Evolutionary conservation across 352 stramenopile species (phyloP).

Genomic region (Bremia lactucae): DNA sequence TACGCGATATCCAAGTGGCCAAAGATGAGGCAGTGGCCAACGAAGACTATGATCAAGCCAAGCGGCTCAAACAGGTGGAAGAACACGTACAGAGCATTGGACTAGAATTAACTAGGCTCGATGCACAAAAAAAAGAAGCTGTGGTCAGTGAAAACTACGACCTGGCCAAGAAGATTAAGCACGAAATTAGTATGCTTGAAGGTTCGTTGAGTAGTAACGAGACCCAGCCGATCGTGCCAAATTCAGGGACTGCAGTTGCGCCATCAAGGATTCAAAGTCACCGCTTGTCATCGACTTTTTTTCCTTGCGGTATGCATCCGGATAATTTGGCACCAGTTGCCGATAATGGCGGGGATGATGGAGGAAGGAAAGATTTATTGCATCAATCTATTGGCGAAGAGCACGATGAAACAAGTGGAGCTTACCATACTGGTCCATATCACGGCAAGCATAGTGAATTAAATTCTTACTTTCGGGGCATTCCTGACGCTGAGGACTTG

Average conservation of each 20-base stretch:
- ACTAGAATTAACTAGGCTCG: slow-evolving; percentile 75
- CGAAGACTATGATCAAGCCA: slow-evolving; percentile 88
- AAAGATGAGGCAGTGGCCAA: slow-evolving; percentile 76
- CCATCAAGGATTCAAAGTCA: slow-evolving; percentile 22
- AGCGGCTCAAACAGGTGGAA: slow-evolving; percentile 71
- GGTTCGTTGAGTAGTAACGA: slow-evolving; percentile 48
- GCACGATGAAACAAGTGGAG: slow-evolving; percentile 11
- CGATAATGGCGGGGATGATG: slow-evolving; percentile 13
- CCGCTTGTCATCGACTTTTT: slow-evolving; percentile 40
- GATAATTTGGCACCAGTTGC: slow-evolving; percentile 21
- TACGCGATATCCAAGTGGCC: slow-evolving; percentile 82
- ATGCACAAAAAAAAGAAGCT: slow-evolving; percentile 80
- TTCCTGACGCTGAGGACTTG: slow-evolving; percentile 59
- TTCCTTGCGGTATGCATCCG: slow-evolving; percentile 51
- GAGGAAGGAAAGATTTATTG: slow-evolving; percentile 1
- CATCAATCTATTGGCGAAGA: slow-evolving; percentile 12
- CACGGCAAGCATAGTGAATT: slow-evolving; percentile 5
- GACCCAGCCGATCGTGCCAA: slow-evolving; percentile 40
- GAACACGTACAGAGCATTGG: slow-evolving; percentile 87
- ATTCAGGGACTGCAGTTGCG: slow-evolving; percentile 14
- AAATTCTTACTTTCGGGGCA: slow-evolving; percentile 49
- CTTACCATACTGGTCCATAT: slow-evolving; percentile 11
- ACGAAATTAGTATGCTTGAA: slow-evolving; percentile 72
- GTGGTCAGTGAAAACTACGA: slow-evolving; percentile 90
- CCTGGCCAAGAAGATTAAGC: slow-evolving; percentile 83